Percentiles rank a stretch among this genome's conserved stretches.
These are phyloP conservation scores for Candida easanensis DNA, from an alignment of 805 yeast species.

Conservation along the genomic window DNA sequence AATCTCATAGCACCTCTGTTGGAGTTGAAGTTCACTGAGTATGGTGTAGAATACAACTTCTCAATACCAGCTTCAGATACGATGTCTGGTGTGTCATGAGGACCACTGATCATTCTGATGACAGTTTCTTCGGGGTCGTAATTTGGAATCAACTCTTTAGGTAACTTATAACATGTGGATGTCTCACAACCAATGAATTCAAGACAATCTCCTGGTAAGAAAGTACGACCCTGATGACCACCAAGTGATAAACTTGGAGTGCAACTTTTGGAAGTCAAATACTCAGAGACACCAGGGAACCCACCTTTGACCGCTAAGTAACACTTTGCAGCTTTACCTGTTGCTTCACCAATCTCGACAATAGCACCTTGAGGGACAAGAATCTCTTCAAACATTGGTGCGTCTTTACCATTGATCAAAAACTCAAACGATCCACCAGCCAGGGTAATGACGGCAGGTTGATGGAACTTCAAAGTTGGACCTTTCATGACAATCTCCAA, in stretches of 20 bases:
- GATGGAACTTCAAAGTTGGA: constrained; percentile 81
- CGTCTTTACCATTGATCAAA: constrained; percentile 56
- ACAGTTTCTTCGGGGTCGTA: constrained; percentile 50
- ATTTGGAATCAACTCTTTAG: constrained; percentile 39
- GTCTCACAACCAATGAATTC: constrained; percentile 69
- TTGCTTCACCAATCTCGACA: constrained; percentile 74
- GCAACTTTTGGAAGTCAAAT: constrained; percentile 90
- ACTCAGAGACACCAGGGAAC: constrained; percentile 80
- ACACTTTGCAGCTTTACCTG: constrained; percentile 73
- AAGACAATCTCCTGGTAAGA: constrained; percentile 88
- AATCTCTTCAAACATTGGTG: constrained; percentile 70
- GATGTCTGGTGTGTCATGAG: constrained; percentile 97
- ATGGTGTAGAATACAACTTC: constrained; percentile 68
- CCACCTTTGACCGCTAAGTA: constrained; percentile 91
- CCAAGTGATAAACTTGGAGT: constrained; percentile 91
- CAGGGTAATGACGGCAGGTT: constrained; percentile 74
- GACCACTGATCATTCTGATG: constrained; percentile 94
- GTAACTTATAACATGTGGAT: constrained; percentile 55
- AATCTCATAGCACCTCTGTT: constrained; percentile 94
- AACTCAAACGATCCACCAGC: constrained; percentile 82
- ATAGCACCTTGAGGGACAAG: constrained; percentile 68
- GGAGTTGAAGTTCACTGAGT: constrained; percentile 97
- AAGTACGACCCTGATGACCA: constrained; percentile 88
- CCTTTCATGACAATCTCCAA: constrained; percentile 86
- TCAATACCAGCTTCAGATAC: constrained; percentile 70